phyloP scores from a whole-genome alignment of 225 moss, liverwort and hornwort genomes.

The Bryum argenteum region DNA sequence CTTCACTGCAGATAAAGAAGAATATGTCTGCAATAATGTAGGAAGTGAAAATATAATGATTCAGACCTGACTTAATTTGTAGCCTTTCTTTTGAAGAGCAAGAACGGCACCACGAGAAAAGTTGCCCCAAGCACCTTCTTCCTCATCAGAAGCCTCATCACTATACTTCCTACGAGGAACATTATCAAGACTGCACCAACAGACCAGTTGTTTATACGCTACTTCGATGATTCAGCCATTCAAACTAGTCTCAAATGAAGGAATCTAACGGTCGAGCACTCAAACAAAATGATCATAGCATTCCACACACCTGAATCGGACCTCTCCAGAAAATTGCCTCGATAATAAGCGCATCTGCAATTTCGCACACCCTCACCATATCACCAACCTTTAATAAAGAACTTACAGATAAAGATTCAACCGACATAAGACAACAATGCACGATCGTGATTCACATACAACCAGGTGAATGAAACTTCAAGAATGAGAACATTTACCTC shows the following conservation, averaged over 20 bases:
- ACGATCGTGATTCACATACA: slow-evolving; percentile 2
- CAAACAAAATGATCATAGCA: slow-evolving; percentile 25
- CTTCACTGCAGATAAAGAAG: neutral
- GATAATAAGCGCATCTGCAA: slow-evolving; percentile 76
- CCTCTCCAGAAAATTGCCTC: slow-evolving; percentile 78
- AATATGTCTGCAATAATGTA: neutral
- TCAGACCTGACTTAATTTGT: slow-evolving; percentile 70
- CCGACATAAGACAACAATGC: neutral
- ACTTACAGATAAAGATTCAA: neutral
- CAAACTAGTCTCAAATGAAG: slow-evolving; percentile 1
- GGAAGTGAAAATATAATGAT: neutral
- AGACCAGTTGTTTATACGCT: slow-evolving; percentile 27
- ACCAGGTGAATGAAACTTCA: slow-evolving; percentile 15
- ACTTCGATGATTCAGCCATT: slow-evolving; percentile 14
- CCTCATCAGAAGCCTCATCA: slow-evolving; percentile 42
- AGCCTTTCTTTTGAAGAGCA: slow-evolving; percentile 70
- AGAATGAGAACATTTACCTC: slow-evolving; percentile 50
- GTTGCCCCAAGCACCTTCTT: slow-evolving; percentile 87
- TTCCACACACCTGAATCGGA: slow-evolving; percentile 72
- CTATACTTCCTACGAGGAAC: slow-evolving; percentile 60
- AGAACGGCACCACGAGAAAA: slow-evolving; percentile 92
- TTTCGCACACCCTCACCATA: slow-evolving; percentile 17
- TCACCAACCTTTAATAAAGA: slow-evolving; percentile 6
- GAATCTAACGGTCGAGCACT: slow-evolving; percentile 4
- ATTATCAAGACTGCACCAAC: slow-evolving; percentile 64